A percentile compares a stretch with the other conserved stretches of the same genome.
Conservation (phyloP, 2,329 filamentous ascomycete genomes). For the Aspergillus sp. region DNA sequence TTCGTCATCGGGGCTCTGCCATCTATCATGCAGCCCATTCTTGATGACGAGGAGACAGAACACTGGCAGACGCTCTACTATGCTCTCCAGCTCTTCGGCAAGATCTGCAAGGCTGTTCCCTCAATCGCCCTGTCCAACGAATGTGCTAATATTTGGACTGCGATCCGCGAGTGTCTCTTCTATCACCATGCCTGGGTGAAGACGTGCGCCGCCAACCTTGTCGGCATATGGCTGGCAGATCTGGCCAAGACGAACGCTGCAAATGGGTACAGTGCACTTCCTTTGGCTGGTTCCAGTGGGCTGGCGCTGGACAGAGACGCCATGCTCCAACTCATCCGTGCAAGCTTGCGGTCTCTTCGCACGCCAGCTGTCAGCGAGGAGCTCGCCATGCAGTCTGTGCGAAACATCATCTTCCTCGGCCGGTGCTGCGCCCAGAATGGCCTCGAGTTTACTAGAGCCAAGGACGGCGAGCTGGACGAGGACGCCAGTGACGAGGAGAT, state of each 20-base stretch:
- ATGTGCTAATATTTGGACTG: conserved; percentile 67
- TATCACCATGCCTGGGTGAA: conserved; percentile 75
- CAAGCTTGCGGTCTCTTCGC: conserved; percentile 60
- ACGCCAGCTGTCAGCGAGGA: conserved; percentile 66
- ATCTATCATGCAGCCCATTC: conserved; percentile 53
- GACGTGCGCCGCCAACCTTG: conserved; percentile 69
- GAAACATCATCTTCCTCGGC: conserved; percentile 80
- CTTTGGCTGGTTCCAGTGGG: conserved; percentile 69
- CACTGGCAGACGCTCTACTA: conserved; percentile 72
- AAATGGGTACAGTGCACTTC: conserved; percentile 53
- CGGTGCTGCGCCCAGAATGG: conserved; percentile 62
- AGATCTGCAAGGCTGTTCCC: conserved; percentile 67
- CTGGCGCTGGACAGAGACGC: conserved; percentile 64
- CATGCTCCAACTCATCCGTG: conserved; percentile 59
- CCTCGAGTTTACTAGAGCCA: conserved; percentile 40
- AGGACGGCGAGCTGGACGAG: conserved; percentile 39
- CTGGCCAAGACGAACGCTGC: conserved; percentile 65
- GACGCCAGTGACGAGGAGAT: conserved; percentile 45
- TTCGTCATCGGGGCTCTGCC: conserved; percentile 56
- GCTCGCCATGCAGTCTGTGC: conserved; percentile 74
- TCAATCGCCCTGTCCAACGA: conserved; percentile 60
- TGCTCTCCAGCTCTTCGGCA: conserved; percentile 66
- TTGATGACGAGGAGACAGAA: conserved; percentile 52
- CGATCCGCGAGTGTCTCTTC: conserved; percentile 66
- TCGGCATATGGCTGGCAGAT: conserved; percentile 77